Percentiles rank a stretch among this genome's conserved stretches.
These are phyloP conservation scores for Starmera pachycereana DNA, from an alignment of 805 yeast species.

Conservation along the genomic window DNA sequence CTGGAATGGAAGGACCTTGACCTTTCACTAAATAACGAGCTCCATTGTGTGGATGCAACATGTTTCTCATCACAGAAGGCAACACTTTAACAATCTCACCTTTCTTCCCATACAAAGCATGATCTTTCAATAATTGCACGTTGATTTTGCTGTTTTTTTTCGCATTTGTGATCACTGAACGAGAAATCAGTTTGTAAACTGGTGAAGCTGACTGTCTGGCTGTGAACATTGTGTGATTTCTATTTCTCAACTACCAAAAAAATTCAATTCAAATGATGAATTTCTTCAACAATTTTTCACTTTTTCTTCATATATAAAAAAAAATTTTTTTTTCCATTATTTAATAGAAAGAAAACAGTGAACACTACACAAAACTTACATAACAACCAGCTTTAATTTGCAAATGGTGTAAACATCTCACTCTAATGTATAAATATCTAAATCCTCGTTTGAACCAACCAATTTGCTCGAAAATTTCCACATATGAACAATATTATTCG, in stretches of 20 bases:
- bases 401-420: background rate
- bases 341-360: too few relatives aligned
- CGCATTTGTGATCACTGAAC: constrained; percentile 6
- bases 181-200: too few relatives aligned
- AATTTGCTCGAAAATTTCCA: constrained; percentile 31
- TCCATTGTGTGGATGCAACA: constrained; percentile 57
- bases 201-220: too few relatives aligned
- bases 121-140: constrained; percentile 68
- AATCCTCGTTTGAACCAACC: constrained; percentile 16
- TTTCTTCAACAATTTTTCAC: too few relatives aligned
- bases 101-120: constrained; percentile 48
- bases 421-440: constrained; percentile 14
- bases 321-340: too few relatives aligned
- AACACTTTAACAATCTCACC: constrained; percentile 72
- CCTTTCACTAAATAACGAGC: constrained; percentile 53
- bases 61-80: constrained; percentile 78
- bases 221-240: too few relatives aligned
- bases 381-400: too few relatives aligned
- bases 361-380: too few relatives aligned
- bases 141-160: constrained; percentile 46
- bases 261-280: too few relatives aligned
- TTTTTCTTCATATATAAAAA: too few relatives aligned
- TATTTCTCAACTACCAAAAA: too few relatives aligned
- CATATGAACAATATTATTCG: constrained; percentile 34
- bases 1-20: constrained; percentile 17